Percentiles rank a stretch among this genome's conserved stretches.
phyloP scores from a whole-genome alignment of 345 rosid genomes.

The Syzygium aromaticum region DNA sequence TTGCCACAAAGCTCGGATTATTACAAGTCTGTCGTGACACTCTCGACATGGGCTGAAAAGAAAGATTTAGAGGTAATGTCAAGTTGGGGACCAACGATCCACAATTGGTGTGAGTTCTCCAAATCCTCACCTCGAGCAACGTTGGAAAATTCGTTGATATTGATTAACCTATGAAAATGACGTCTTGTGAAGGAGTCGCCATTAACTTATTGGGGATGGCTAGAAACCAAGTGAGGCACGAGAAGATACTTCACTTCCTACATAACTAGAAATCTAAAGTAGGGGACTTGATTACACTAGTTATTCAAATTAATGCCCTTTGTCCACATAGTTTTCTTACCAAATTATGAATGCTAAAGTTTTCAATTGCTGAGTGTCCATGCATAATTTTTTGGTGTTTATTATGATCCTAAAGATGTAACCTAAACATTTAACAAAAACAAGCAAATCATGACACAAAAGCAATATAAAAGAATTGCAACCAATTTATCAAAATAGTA shows the following conservation, averaged over 20 bases:
- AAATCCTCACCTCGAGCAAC: accelerated
- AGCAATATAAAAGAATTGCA: neutral
- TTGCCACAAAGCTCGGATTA: neutral
- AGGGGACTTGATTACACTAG: accelerated
- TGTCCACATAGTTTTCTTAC: neutral
- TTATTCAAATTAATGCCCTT: neutral
- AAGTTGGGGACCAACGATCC: neutral
- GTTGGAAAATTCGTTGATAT: neutral
- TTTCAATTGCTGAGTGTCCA: neutral
- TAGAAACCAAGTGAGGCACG: no score
- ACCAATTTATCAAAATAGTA: neutral
- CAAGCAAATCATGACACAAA: neutral
- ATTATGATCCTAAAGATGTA: neutral
- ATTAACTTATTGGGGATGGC: accelerated
- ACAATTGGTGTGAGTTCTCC: accelerated
- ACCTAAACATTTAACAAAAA: no score
- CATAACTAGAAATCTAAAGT: neutral
- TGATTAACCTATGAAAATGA: neutral
- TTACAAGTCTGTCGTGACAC: neutral
- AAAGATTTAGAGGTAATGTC: neutral
- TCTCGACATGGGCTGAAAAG: neutral
- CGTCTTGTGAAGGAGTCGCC: neutral
- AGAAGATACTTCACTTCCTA: no score
- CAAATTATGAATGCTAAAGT: neutral
- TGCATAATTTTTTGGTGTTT: neutral